Evolutionary conservation across 225 moss, liverwort and hornwort genomes (phyloP), one percentile per base, ranked within the genome.

Genomic region (Sphagnum tenellum): DNA sequence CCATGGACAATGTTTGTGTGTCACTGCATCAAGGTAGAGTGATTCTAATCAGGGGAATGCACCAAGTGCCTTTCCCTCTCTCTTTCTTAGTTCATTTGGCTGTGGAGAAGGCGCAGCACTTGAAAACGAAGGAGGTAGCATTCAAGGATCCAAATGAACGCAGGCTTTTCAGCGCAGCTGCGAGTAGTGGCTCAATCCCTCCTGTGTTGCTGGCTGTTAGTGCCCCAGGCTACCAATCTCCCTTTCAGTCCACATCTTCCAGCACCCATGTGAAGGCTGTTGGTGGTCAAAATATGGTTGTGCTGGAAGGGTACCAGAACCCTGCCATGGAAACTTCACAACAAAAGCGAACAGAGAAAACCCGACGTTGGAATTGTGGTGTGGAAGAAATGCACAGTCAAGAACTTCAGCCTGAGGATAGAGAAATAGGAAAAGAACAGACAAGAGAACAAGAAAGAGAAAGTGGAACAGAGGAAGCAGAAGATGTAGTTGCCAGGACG

Each of bases 31-130:
- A 29, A 29, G 29, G 0, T 29, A 29, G 29, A 29, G 29, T 29
- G 29, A 29, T 29, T 29, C 29, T 29, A 29, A 29, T 29, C 1
- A 29, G 29, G 29, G 29, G 29, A 29, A 29, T 29, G 29, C 29
- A 29, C 29, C 29, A 29, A 29, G 29, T 29, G 29, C 1, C 1
- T 29, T 29, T 29, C 29, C 29, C n/a, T n/a, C n/a, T 29, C 29
- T 29, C 29, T 29, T 29, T 29, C 58, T 45, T 51, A 63, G 49
- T 56, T 12, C 47, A 62, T 67, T 8, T 60, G 49, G 58, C 69
- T 59, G 63, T 74, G 74, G 77, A 68, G 69, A 69, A 29, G 29
- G 29, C 29, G 1, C 81, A 77, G 69, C 74, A 57, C 51, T 51
- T 81, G 46, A 74, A 71, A 55, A 48, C 60, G 12, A 70, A 71